Base-by-base conservation (phyloP, 1,284 basidiomycete genomes). In the Trametes versicolor region DNA sequence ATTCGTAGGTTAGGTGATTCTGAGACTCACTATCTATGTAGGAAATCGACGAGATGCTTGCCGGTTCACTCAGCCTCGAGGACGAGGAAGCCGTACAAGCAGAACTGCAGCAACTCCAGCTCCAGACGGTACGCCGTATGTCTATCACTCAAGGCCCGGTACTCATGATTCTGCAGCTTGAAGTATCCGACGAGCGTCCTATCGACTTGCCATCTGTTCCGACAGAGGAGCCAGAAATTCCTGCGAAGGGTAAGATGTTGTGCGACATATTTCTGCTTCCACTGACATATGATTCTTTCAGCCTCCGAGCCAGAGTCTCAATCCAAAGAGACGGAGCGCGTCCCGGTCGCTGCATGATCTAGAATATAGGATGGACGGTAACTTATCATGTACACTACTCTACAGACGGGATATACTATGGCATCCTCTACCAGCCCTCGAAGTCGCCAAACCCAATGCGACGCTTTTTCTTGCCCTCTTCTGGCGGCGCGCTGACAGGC, bases 81-180 rank as follows among this genome's bases (percentile, higher is more conserved):
- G 98, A 99, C 63, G 97, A 99, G 75, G 96, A 98, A 57, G 92
- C 89, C 12, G 97, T 99, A 0, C 93, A 97, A 74, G 82, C 82
- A 4, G 97, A 99, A 75, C 82, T 98, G 41, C 81, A 78, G 37
- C 81, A 83, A 58, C 77, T 98, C 21, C 88, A 97, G 75, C 78
- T 77, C 29, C 89, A 91, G 72, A 79, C 85, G 56, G 85, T 90
- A 51, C 59, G 83, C 76, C 55, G 39, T 48, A 12, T 47, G 48
- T 8, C 48, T 60, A 29, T n/a, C 43, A 48, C 4, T 17, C 13
- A 23, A 17, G 21, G 36, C 52, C 36, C 23, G n/a, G n/a, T 45
- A 52, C 59, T 53, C 39, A 58, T 25, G 17, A 32, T 39, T 48
- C 36, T 48, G 32, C 55, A 75, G 74, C 60, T 72, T 12, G 68